Evolutionary conservation across 352 stramenopile species (phyloP), one percentile per base, ranked within the genome.

Genomic region (Globisporangium recalcitrans): DNA sequence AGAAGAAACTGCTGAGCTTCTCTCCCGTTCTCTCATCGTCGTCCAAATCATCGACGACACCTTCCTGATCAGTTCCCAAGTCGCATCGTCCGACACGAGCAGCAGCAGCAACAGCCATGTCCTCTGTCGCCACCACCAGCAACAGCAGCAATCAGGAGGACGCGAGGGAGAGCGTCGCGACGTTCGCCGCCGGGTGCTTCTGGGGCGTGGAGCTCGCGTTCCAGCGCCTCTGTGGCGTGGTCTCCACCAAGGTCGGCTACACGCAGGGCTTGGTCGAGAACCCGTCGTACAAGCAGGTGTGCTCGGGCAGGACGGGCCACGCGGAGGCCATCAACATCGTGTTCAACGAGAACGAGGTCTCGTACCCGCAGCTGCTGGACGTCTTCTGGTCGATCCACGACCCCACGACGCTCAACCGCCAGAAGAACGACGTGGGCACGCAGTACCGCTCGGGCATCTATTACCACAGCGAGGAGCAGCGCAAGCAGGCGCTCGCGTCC

Each of bases 181-280:
- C 96, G 6, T 98, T 99, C 78, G 97, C 94, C 5, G 91, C 93
- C 48, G 97, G 97, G 27, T 99, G 97, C 74, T 99, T 99, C 77
- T 99, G 96, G 97, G 95, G 96, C 53, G 80, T 98, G 29, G 92
- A 99, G 77, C 70, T 99, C 31, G 92, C 91, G 8, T 99, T 98
- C 76, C 93, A 98, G 75, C 85, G 97, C 52, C 71, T 98, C 21
- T 78, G 82, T 5, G 96, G 97, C 27, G 91, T 99, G 22, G 64
- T 91, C 3, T 75, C 90, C 48, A 99, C 96, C 16, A 72, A 82
- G 0, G 96, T 98, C 6, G 87, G 87, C 55, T 96, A 95, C 67
- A 74, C 77, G 10, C 87, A 93, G 56, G 87, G 91, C 44, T 52
- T 68, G 8, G 75, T 75, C 38, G 73, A 90, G 29, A 90, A 92